A percentile compares a stretch with the other conserved stretches of the same genome.
Conservation (phyloP, 2,329 filamentous ascomycete genomes). For the Penicillium sp. region DNA sequence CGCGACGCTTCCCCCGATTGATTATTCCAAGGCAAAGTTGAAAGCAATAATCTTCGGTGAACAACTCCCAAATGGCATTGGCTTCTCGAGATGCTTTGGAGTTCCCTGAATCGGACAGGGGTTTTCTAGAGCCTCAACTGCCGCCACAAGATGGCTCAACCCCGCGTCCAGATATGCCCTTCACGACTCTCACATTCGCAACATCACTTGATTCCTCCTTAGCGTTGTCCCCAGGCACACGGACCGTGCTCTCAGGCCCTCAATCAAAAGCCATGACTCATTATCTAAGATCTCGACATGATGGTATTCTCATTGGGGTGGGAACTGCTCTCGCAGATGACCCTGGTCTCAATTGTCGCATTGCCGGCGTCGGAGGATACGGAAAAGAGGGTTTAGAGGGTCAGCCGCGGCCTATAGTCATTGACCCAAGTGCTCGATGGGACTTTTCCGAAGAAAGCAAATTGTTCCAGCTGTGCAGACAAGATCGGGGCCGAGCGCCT, state of each 20-base stretch:
- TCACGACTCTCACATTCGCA: slow-evolving; percentile 83
- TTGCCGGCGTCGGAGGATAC: slow-evolving; percentile 61
- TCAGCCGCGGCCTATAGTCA: slow-evolving; percentile 78
- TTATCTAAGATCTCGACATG: slow-evolving; percentile 81
- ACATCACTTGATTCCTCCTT: slow-evolving; percentile 81
- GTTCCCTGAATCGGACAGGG: slow-evolving; percentile 45
- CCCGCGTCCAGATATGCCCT: slow-evolving; percentile 40
- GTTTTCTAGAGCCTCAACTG: slow-evolving; percentile 53
- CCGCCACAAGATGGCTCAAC: slow-evolving; percentile 32
- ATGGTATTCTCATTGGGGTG: slow-evolving; percentile 83
- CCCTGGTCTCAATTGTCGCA: slow-evolving; percentile 83
- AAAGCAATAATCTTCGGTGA: too few relatives aligned
- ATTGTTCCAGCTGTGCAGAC: slow-evolving; percentile 65
- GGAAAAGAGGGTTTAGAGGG: slow-evolving; percentile 51
- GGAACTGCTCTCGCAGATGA: slow-evolving; percentile 84
- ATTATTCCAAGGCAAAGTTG: too few relatives aligned
- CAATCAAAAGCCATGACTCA: slow-evolving; percentile 93
- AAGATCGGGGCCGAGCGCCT: slow-evolving; percentile 70
- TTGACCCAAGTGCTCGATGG: slow-evolving; percentile 79
- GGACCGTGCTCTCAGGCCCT: slow-evolving; percentile 78
- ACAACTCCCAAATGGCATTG: slow-evolving; percentile 3
- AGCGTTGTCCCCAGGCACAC: slow-evolving; percentile 72
- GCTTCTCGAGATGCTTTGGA: slow-evolving; percentile 32
- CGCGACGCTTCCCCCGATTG: background rate
- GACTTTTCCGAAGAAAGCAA: slow-evolving; percentile 62